phyloP scores from a whole-genome alignment of 768 basidiomycete genomes.

The Lactifluus hygrophoroides region DNA sequence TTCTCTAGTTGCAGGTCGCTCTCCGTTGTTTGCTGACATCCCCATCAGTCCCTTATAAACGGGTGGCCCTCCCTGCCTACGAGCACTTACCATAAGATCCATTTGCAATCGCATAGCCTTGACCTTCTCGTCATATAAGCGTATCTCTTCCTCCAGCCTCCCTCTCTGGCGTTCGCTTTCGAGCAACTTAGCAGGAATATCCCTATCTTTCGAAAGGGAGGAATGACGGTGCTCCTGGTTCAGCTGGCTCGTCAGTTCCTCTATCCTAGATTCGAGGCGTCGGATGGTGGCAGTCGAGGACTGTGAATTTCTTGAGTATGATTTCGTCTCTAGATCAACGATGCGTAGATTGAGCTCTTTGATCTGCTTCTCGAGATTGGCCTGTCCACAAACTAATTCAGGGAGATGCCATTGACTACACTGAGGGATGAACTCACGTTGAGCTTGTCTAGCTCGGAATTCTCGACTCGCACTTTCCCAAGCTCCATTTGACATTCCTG shows the following conservation, averaged over 20 bases:
- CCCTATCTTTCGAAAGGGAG: slow-evolving; percentile 36
- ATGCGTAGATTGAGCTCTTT: slow-evolving; percentile 79
- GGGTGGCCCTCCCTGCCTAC: background rate
- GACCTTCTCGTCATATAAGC: slow-evolving; percentile 50
- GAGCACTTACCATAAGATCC: slow-evolving; percentile 48
- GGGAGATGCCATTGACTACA: background rate
- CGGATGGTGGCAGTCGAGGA: slow-evolving; percentile 35
- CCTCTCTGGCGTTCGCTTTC: slow-evolving; percentile 55
- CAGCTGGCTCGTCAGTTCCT: slow-evolving; percentile 59
- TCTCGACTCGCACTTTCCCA: slow-evolving; percentile 68
- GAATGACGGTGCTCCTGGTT: slow-evolving; percentile 37
- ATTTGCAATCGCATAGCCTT: slow-evolving; percentile 47
- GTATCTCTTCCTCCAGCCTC: slow-evolving; percentile 60
- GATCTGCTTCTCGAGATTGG: slow-evolving; percentile 73
- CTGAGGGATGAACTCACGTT: slow-evolving; percentile 46
- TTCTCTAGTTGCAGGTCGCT: slow-evolving; percentile 60
- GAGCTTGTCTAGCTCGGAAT: slow-evolving; percentile 66
- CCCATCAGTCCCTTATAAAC: slow-evolving; percentile 1
- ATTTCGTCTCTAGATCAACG: slow-evolving; percentile 74
- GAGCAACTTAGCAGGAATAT: slow-evolving; percentile 43
- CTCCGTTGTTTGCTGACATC: slow-evolving; percentile 57
- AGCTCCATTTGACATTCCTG: slow-evolving; percentile 71
- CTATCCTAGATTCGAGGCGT: slow-evolving; percentile 60
- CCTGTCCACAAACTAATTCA: slow-evolving; percentile 35
- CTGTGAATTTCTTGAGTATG: slow-evolving; percentile 47